Base-by-base conservation (phyloP, 1,284 basidiomycete species). In the Testicularia cyperi region DNA sequence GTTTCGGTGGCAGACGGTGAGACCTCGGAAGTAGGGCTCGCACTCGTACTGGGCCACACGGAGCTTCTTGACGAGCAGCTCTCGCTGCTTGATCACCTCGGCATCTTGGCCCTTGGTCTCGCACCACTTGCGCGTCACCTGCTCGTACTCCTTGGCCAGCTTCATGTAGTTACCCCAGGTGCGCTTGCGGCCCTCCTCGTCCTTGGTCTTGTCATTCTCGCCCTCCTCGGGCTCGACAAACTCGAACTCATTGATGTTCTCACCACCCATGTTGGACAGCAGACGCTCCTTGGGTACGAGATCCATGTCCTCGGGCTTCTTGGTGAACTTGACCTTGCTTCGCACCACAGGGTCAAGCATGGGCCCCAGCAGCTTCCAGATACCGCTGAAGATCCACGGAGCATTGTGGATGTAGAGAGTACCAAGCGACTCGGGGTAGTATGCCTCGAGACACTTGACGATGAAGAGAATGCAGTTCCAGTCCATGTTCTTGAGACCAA, bases 301-400 rank as follows among this genome's bases (percentile, higher is more conserved):
- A 28, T 74, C 65, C 20, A 70, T 42, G 25, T 77, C 77, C 15
- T 57, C 47, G 7, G 75, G 54, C 38, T 65, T 69, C 43, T 68
- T 70, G 27, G 65, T 70, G 44, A 75, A 75, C 31, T 54, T 66
- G 44, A 74, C 68, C 60, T 75, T 75, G 48, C 55, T 57, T 20
- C 72, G 64, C 18, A 75, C 72, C 15, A 63, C 61, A 25, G 73
- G 70, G 53, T 75, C 73, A 14, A 75, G 69, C 66, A 75, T 68
- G 25, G 70, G 72, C n/a, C 64, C 53, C 27, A 75, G 51, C 8
- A 70, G 64, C 49, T 71, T 73, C 72, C 70, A 74, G 55, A 74
- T 68, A 19, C 77, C 77, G 23, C 70, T 65, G 57, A 78, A 78
- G 38, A 78, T 74, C 77, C 77, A 78, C 2, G 77, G 78, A 1